Conservation (phyloP, 2,329 filamentous ascomycete species). For the Fusarium dlaminii region DNA sequence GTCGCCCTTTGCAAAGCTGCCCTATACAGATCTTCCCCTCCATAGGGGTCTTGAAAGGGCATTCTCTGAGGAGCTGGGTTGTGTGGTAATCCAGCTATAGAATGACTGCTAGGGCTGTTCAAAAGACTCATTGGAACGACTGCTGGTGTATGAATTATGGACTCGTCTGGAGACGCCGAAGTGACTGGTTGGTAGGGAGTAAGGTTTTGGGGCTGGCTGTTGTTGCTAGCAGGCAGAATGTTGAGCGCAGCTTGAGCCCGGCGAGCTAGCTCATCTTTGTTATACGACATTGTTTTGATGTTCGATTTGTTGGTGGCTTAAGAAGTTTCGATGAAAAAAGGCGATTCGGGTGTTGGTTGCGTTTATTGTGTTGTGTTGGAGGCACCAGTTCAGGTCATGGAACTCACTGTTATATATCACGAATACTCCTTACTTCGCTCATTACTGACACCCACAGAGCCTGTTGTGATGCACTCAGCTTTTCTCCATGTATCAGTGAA, state of each 20-base stretch:
- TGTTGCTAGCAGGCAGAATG: too few species aligned
- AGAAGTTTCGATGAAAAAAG: rapidly evolving
- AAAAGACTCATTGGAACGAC: not conserved
- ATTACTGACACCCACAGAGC: not conserved
- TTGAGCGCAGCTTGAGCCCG: not conserved
- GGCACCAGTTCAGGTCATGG: not conserved
- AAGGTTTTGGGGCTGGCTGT: not conserved
- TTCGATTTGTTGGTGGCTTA: rapidly evolving
- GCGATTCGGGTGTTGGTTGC: rapidly evolving
- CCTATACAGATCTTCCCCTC: not conserved
- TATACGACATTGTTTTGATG: not conserved
- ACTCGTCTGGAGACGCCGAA: not conserved
- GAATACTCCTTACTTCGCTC: not conserved
- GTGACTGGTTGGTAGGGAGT: not conserved
- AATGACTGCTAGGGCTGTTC: not conserved
- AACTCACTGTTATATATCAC: not conserved
- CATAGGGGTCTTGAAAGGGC: not conserved
- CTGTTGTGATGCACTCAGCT: not conserved
- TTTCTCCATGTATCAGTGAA: too few species aligned
- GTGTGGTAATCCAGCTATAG: not conserved
- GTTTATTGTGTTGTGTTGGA: not conserved
- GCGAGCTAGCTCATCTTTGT: not conserved
- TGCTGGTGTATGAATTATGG: not conserved
- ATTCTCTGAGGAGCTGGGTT: too few species aligned
- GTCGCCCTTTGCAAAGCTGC: rapidly evolving